phyloP scores from a whole-genome alignment of 139 green algal species.

The Coccomyxa sp. region DNA sequence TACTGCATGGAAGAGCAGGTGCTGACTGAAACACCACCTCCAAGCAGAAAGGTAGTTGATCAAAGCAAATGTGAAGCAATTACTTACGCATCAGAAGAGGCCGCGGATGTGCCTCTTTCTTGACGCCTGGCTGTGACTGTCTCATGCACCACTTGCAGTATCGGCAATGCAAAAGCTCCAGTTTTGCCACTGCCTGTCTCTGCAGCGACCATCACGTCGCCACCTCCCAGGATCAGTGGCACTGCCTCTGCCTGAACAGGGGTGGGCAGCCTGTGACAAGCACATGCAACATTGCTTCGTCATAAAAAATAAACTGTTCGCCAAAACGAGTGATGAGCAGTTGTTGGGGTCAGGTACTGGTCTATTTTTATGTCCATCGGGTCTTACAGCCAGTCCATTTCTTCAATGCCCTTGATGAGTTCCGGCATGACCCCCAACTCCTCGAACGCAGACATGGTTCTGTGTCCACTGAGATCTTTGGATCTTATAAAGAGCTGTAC shows the following conservation, averaged over 20 bases:
- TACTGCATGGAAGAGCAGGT: too few relatives aligned
- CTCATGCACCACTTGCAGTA: slow-evolving; percentile 77
- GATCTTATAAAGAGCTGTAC: too few relatives aligned
- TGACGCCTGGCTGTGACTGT: slow-evolving; percentile 13
- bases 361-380: not conserved
- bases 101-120: not conserved
- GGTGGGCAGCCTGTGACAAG: slow-evolving; percentile 60
- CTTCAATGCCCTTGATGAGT: slow-evolving; percentile 57
- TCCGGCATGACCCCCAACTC: slow-evolving; percentile 66
- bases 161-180: slow-evolving; percentile 78
- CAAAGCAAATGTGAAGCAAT: not conserved
- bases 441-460: slow-evolving; percentile 56
- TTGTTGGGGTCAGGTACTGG: not conserved
- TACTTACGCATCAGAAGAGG: not conserved
- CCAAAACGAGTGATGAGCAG: not conserved
- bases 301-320: not conserved
- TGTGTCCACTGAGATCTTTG: not conserved
- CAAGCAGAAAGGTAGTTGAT: not conserved
- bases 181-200: slow-evolving; percentile 93
- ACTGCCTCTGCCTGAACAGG: slow-evolving; percentile 72
- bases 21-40: too few relatives aligned
- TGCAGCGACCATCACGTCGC: slow-evolving; percentile 86
- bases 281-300: not conserved
- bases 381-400: slow-evolving; percentile 62
- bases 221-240: slow-evolving; percentile 75